These are phyloP conservation scores for Eucalyptus sideroxylon DNA, from an alignment of 345 rosid species.

Conservation along the genomic window DNA sequence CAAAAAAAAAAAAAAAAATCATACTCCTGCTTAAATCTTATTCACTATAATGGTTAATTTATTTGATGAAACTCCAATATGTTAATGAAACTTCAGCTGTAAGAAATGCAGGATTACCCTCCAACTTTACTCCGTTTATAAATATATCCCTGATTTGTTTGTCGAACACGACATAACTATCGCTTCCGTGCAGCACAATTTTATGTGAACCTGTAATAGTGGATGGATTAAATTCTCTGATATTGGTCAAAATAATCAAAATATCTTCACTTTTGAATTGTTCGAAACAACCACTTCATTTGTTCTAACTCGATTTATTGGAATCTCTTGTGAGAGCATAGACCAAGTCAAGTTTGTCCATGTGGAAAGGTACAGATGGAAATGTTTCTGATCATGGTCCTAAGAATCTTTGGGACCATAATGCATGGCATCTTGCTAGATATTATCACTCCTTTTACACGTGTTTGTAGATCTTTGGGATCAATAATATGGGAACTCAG, in stretches of 20 bases:
- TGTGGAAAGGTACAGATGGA: neutral
- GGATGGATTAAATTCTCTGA: neutral
- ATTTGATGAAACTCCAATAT: neutral
- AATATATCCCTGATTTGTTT: neutral
- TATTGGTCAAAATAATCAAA: neutral
- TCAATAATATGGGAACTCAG: neutral
- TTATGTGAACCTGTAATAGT: neutral
- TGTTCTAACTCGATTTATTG: neutral
- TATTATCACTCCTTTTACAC: neutral
- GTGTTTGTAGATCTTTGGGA: neutral
- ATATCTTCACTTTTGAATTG: neutral
- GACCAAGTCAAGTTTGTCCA: neutral
- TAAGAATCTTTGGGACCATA: neutral
- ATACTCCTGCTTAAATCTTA: neutral
- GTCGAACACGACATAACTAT: neutral
- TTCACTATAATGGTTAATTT: neutral
- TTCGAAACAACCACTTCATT: neutral
- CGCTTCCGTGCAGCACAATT: neutral
- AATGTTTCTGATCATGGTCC: neutral
- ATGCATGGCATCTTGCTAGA: neutral
- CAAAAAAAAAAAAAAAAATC: neutral
- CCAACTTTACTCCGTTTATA: neutral
- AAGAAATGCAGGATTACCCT: neutral
- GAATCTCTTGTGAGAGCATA: neutral
- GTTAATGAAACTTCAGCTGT: neutral